Evolutionary conservation across 257 asterid genomes (phyloP), one percentile per base, ranked within the genome.

Genomic region (Primulina huaijiensis): DNA sequence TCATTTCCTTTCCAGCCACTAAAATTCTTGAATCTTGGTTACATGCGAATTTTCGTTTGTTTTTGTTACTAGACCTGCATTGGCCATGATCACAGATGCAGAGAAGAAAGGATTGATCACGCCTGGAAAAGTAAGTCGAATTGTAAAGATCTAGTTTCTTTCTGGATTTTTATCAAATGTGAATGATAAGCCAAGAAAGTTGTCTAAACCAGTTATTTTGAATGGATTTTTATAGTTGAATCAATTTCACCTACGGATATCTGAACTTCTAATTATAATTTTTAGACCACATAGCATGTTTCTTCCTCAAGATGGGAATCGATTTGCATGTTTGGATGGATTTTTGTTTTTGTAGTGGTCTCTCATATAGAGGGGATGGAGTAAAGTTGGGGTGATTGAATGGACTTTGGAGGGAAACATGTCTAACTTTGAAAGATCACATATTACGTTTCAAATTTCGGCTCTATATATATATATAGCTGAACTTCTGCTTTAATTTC

Each of bases 1-100:
- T 33, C 6, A 5, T 4, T 4, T 0, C 6, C 35, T 33, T 33
- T 5, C 30, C 7, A 8, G 12, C 46, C 46, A 9, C 46, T 38
- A 10, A 38, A 38, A 27, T 2, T 27, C 30, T 27, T 27, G 38
- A 30, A 29, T 31, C 31, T 40, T 53, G 23, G 23, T 23, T 58
- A 38, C 19, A 4, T 2, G 4, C 27, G 25, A 65, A 46, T 46
- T 46, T 14, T 46, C 8, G 0, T 17, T 57, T 16, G 14, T 10
- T 52, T 57, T 16, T 75, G 38, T 66, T 64, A 27, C 30, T 74
- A 94, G 99, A 67, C 97, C 99, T 37, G 99, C 97, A 70, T 67
- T 77, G 35, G 92, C 99, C 53, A 93, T 93, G 99, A 82, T 90
- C 38, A 71, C 33, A 0, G 99, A 93, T 79, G 99, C 99, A 8